Base-by-base conservation (phyloP, 768 basidiomycete species). In the Filobasidium floriforme region DNA sequence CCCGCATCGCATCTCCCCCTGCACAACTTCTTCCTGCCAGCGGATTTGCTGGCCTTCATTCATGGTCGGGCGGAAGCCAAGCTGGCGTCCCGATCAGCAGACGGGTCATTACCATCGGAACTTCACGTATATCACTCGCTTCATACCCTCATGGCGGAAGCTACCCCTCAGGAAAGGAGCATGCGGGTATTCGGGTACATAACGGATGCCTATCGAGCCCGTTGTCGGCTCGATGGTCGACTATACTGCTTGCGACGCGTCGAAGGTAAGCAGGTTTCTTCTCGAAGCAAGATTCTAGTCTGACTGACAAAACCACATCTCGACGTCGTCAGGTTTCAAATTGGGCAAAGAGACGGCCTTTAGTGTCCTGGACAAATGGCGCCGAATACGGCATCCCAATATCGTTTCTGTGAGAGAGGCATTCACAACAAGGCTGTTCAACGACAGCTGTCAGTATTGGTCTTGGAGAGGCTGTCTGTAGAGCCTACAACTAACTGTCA, bases 341-440 rank as follows among this genome's bases (percentile, higher is more conserved):
- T 80, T 98, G 61, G 84, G 82, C 72, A 86, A 89, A 69, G 89
- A 90, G 73, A 81, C 83, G 24, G 92, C 94, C 0, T 93, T 99
- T 72, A 80, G 80, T 14, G 80, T 86, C 10, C 87, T 97, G 55
- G 93, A 96, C 70, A 81, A 85, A 18, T 99, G 96, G 96, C 85
- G 86, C 0, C 82, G 84, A 52, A 81, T 98, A 64, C 84, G 82
- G 19, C 94, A 98, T 79, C 92, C 96, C 0, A 87, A 85, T 69
- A 87, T 99, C 67, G 85, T 94, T 18, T 78, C 85, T 10, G 81
- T 98, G 24, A 84, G 85, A 59, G 96, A 98, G 76, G 96, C 94
- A 0, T 97, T 99, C 80, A 98, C 96, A 0, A 94, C 94, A 0
- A 84, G 87, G 32, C 85, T 89, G 0, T 99, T 99, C 77, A 86